Evolutionary conservation across 257 asterid species (phyloP).

Genomic region (Solanum sejunctum): DNA sequence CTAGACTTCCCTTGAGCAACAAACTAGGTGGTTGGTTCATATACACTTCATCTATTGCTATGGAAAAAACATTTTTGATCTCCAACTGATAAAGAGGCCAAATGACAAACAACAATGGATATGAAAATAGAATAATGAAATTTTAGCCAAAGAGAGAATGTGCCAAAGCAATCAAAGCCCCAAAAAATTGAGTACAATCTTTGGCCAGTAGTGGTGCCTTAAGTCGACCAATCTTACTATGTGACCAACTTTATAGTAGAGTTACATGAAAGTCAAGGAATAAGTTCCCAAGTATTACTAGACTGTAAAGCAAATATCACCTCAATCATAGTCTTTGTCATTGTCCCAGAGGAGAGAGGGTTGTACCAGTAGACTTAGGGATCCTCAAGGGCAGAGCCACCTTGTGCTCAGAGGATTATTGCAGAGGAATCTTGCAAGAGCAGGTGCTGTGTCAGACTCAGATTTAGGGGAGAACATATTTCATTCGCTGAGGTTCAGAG

Average conservation of each 20-base stretch:
- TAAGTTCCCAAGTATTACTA: not conserved
- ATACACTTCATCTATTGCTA: not conserved
- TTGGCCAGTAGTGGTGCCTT: not conserved
- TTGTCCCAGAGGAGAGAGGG: not conserved
- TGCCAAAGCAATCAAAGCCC: not conserved
- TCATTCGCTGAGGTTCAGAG: not conserved
- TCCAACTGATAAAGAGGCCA: not conserved
- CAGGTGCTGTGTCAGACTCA: not conserved
- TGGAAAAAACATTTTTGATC: not conserved
- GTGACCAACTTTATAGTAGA: not conserved
- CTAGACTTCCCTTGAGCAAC: not conserved
- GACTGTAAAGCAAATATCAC: not conserved
- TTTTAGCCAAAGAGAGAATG: not conserved
- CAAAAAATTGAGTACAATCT: not conserved
- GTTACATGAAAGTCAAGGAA: not conserved
- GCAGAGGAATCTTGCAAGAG: not conserved
- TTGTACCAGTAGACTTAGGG: not conserved
- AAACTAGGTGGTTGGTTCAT: not conserved
- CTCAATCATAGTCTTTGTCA: not conserved
- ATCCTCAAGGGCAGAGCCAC: too few species aligned
- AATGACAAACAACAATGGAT: not conserved
- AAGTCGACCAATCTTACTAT: not conserved
- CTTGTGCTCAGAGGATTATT: not conserved
- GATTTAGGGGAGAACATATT: not conserved
- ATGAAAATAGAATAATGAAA: not conserved